A percentile compares a stretch with the other conserved stretches of the same genome.
These are phyloP conservation scores for Scheffersomyces stipitis DNA, from an alignment of 805 yeast genomes.

Conservation along the genomic window DNA sequence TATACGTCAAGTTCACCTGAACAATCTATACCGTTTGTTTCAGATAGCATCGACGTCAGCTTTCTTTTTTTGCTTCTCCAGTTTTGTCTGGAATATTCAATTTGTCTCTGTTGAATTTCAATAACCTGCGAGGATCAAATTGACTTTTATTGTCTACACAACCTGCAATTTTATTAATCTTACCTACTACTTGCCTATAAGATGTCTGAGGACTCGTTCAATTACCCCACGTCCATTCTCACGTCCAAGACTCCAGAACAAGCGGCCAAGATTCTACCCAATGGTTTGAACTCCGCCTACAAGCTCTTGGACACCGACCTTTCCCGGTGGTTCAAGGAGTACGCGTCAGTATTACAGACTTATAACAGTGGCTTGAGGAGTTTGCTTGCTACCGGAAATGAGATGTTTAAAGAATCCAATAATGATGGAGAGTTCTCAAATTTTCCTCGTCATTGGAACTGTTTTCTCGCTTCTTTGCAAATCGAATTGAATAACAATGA, in stretches of 20 bases:
- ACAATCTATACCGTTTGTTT: too few species aligned
- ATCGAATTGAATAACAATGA: constrained; percentile 49
- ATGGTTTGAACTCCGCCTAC: constrained; percentile 29
- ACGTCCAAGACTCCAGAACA: constrained; percentile 44
- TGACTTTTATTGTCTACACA: too few species aligned
- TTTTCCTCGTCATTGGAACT: constrained; percentile 45
- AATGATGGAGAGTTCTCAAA: constrained; percentile 34
- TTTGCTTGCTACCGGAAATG: constrained; percentile 20
- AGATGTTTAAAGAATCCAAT: constrained; percentile 15
- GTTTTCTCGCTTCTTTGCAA: constrained; percentile 52
- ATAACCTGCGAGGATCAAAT: too few species aligned
- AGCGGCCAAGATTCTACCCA: constrained; percentile 39
- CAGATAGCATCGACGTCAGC: too few species aligned
- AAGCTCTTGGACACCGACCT: constrained; percentile 29
- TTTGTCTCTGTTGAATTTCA: too few species aligned
- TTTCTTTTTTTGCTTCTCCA: too few species aligned
- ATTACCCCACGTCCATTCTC: constrained; percentile 35
- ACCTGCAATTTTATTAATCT: too few species aligned
- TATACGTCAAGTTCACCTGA: too few species aligned
- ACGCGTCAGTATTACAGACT: constrained; percentile 11
- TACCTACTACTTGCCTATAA: too few species aligned
- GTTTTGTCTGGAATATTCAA: too few species aligned
- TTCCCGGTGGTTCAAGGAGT: constrained; percentile 33
- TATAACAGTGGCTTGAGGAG: constrained; percentile 21
- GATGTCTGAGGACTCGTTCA: constrained; percentile 12